Conservation (phyloP, 2,329 filamentous ascomycete genomes). For the Aspergillus neoniger region DNA sequence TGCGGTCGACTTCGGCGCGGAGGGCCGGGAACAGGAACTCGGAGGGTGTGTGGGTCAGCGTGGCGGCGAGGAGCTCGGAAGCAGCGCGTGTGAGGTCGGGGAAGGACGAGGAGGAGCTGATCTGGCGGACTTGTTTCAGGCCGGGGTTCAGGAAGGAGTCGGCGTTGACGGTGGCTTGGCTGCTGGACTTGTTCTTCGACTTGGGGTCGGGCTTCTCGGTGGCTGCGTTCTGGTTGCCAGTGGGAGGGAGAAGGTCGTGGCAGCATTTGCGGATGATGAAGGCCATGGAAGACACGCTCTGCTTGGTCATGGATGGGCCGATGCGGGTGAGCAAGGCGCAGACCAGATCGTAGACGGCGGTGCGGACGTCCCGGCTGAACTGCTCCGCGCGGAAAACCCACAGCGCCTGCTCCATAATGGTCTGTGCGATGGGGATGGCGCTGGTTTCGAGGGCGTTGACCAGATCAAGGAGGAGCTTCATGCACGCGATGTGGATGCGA, state of each 20-base stretch:
- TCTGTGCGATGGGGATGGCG: constrained; percentile 62
- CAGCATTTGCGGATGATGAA: constrained; percentile 69
- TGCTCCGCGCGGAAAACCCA: constrained; percentile 66
- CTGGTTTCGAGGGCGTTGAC: constrained; percentile 60
- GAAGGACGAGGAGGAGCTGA: constrained; percentile 21
- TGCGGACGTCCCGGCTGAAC: constrained; percentile 57
- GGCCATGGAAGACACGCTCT: constrained; percentile 64
- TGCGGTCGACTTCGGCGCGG: constrained; percentile 76
- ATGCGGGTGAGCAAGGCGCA: constrained; percentile 60
- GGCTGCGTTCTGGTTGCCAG: constrained; percentile 39
- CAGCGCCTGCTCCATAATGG: constrained; percentile 68
- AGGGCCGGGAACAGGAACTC: constrained; percentile 68
- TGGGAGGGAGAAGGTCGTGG: constrained; percentile 65
- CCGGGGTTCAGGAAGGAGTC: constrained; percentile 67
- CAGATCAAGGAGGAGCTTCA: constrained; percentile 63
- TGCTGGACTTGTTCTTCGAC: constrained; percentile 39
- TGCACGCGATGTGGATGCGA: constrained; percentile 69
- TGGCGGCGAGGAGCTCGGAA: constrained; percentile 59
- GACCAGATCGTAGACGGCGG: constrained; percentile 62
- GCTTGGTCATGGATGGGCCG: constrained; percentile 68
- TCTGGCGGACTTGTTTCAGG: constrained; percentile 30
- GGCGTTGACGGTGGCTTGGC: constrained; percentile 56
- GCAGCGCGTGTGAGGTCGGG: constrained; percentile 60
- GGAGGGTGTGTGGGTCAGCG: constrained; percentile 66
- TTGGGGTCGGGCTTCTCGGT: constrained; percentile 39